Base-by-base conservation (phyloP, 2,329 filamentous ascomycete species). In the Penicillium sp. region DNA sequence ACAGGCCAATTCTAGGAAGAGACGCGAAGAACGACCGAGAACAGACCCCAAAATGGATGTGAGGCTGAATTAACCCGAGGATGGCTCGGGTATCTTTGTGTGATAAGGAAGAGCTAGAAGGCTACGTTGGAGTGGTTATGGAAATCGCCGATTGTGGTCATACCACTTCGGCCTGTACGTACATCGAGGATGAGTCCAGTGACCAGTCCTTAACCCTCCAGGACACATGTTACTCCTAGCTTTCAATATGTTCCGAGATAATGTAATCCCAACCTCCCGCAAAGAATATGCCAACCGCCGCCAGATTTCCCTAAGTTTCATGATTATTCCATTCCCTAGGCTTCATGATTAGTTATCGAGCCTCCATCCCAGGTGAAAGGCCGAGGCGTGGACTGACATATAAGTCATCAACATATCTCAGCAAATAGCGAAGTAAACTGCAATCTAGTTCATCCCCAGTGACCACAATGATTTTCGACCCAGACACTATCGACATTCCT, bases 401-500 rank as follows among this genome's bases (percentile, higher is more conserved):
- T 42, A 55, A 55, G n/a, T 5, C 25, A 6, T 12, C 2, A 25
- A 4, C 2, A 9, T 25, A 33, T 19, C 35, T 25, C 17, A 35
- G 13, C 3, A n/a, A 49, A 25, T 33, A 13, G 12, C 15, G 23
- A 41, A 29, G 6, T 31, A 19, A 10, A 50, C 13, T 17, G 1
- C 17, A 19, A 12, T 23, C 2, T 21, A n/a, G 13, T 43, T 12
- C 9, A 33, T 10, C 2, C 15, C 6, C 7, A 23, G 13, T 23
- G 2, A 29, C 3, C 17, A 36, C 35, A 10, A 63, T 62, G 55
- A 42, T 57, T 10, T 39, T 50, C 13, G 33, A 53, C 27, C 36
- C 53, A 6, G 51, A 49, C 13, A 44, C 61, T 7, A 38, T 64
- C 36, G 21, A 53, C 1, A 61, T 67, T 25, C 72, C 71, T 33